Percentiles rank a stretch among this genome's conserved stretches.
Evolutionary conservation across 1,284 basidiomycete genomes (phyloP).

Genomic region (Xerocomus alliaceus): DNA sequence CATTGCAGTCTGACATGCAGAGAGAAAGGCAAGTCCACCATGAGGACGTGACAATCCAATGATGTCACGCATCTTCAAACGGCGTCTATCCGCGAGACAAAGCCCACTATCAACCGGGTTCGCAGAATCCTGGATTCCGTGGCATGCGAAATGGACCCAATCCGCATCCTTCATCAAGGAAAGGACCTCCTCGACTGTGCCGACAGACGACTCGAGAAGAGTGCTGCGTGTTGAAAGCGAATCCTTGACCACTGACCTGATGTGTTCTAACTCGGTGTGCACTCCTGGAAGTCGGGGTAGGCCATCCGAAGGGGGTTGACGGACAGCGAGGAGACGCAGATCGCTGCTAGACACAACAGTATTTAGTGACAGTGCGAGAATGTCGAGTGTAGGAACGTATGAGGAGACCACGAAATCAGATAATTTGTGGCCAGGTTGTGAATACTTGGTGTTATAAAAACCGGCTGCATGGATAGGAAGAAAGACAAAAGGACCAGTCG

Average conservation of each 20-base stretch:
- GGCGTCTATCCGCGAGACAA: no score
- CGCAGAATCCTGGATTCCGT: no score
- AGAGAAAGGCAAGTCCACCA: constrained; percentile 15
- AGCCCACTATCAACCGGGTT: no score
- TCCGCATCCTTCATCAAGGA: constrained; percentile 7
- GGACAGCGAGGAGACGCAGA: constrained; percentile 9
- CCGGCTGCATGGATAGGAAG: constrained; percentile 21
- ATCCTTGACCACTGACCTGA: background rate
- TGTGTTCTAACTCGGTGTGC: constrained; percentile 4
- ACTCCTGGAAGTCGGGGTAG: constrained; percentile 8
- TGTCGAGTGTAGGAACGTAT: constrained; percentile 15
- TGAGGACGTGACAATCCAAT: constrained; percentile 10
- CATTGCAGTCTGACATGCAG: constrained; percentile 15
- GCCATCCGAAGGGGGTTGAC: constrained; percentile 15
- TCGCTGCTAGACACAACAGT: background rate
- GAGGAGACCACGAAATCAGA: constrained; percentile 14
- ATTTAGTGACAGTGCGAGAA: background rate
- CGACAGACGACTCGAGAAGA: constrained; percentile 11
- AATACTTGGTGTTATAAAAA: background rate
- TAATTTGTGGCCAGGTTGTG: constrained; percentile 6
- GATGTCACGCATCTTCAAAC: no score
- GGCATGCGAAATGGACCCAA: constrained; percentile 21
- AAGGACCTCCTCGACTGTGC: constrained; percentile 12
- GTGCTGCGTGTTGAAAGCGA: background rate
- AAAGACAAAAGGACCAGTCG: constrained; percentile 15